Evolutionary conservation across 805 yeast species (phyloP).

Genomic region (Wickerhamiella siamensis): DNA sequence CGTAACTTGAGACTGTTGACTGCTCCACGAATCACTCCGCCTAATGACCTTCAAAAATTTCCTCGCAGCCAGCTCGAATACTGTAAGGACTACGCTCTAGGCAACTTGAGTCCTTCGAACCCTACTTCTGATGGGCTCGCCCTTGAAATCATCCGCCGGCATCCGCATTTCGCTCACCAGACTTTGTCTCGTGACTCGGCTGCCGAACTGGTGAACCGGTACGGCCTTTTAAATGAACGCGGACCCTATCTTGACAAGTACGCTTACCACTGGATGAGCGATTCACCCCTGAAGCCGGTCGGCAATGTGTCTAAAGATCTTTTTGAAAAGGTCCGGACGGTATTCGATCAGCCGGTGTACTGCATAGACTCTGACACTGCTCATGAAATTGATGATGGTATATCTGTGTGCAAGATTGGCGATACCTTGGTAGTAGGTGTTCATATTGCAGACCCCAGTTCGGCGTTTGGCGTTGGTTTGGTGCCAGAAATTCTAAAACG

Average conservation of each 20-base stretch:
- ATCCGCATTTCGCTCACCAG: neutral
- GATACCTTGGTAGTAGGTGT: slow-evolving; percentile 34
- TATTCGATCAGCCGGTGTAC: slow-evolving; percentile 29
- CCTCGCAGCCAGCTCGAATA: neutral
- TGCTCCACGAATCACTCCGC: neutral
- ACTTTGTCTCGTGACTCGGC: neutral
- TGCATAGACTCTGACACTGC: slow-evolving; percentile 76
- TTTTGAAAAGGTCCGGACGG: slow-evolving; percentile 1
- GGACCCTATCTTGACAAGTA: slow-evolving; percentile 5
- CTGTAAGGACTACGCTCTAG: slow-evolving; percentile 14
- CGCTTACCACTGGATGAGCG: slow-evolving; percentile 2
- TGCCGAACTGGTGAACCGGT: neutral
- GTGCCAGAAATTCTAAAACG: slow-evolving; percentile 45
- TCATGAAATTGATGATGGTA: slow-evolving; percentile 88
- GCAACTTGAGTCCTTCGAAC: slow-evolving; percentile 8
- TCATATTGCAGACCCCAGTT: slow-evolving; percentile 81
- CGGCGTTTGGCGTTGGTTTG: slow-evolving; percentile 33
- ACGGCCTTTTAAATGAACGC: neutral
- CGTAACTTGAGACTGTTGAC: slow-evolving; percentile 3
- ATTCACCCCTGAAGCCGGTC: neutral
- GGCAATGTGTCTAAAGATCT: neutral
- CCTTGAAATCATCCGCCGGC: slow-evolving; percentile 3
- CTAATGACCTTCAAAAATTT: neutral
- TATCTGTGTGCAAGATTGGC: slow-evolving; percentile 34
- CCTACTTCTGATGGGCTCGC: slow-evolving; percentile 7